Base-by-base conservation (phyloP, 2,329 filamentous ascomycete genomes). In the Rosellinia necatrix region DNA sequence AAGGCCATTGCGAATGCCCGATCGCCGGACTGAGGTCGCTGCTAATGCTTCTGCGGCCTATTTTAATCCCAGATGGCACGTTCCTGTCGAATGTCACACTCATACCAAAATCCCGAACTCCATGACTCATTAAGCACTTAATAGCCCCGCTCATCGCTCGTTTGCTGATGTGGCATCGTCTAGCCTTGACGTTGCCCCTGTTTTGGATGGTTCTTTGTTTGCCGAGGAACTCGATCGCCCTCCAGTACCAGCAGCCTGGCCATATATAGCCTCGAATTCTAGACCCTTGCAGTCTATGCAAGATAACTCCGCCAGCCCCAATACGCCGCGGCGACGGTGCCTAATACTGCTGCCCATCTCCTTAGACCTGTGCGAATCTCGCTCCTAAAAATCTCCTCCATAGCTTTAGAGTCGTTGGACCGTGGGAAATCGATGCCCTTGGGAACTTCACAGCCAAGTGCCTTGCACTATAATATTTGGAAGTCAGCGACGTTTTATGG, bases 321-420 rank as follows among this genome's bases (percentile, higher is more conserved):
- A 41, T 56, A 61, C 8, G 40, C 38, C 6, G 48, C 56, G n/a
- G 42, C 54, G 37, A 55, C 21, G 17, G 46, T 51, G 24, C 55
- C 51, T 19, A 68, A 17, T 29, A 65, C 54, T 29, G 64, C 53
- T 12, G 56, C 29, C 64, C 62, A 66, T 55, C 59, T 57, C 9
- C 40, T 49, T 6, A 67, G 19, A 12, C 59, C 62, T 22, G 34
- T 59, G 10, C 52, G 58, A n/a, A 67, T 55, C 42, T 63, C 52
- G 48, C 53, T 64, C 38, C 54, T 63, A 2, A 59, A 58, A 9
- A 66, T 64, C n/a, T 60, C 49, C 21, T 65, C 58, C 35, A 68
- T 65, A 19, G 64, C 64, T 15, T 62, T 59, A 4, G 60, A 54
- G 37, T 68, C 64, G 42, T 66, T 66, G 10, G 59, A 52, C n/a